Base-by-base conservation (phyloP, 2,329 filamentous ascomycete species). In the Tolypocladium tropicale region DNA sequence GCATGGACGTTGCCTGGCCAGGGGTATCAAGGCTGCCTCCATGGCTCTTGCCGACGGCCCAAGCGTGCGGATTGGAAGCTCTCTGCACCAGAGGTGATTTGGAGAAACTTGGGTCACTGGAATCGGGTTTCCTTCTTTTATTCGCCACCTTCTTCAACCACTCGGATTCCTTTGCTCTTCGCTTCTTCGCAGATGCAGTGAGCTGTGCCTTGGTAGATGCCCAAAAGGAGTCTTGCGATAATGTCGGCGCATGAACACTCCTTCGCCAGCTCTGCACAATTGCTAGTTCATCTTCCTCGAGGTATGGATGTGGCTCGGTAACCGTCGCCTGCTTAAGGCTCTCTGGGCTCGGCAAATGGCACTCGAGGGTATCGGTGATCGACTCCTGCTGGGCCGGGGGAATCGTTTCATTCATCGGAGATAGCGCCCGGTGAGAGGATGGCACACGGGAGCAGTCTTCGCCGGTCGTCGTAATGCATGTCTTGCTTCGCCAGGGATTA, bases 311-410 rank as follows among this genome's bases (percentile, higher is more conserved):
- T 6, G 58, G 28, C 37, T 64, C 63, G 12, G 58, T 59, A 23
- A 63, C 59, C 5, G 63, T 63, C 39, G 61, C 63, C 60, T 72
- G 71, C 61, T 72, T 70, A 55, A 74, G 65, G 57, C 72, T 74
- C 57, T 71, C 67, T 4, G 72, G 72, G 52, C 72, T 74, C 3
- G 75, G 75, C 11, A 78, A 64, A 57, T 76, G 72, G 56, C 72
- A 76, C 43, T 68, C 65, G 34, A 68, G 63, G 53, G 55, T 60
- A 32, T 63, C 61, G 21, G 10, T 28, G 21, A 21, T 60, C 52
- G 14, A 56, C 37, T 43, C 41, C 48, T 33, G 55, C 16, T 51
- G 55, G 9, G 56, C 28, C 30, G 55, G 52, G 28, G 56, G 11
- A 25, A 61, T 59, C 49, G 61, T 57, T 30, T 55, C n/a, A 3